Evolutionary conservation across 73 alveolate genomes (phyloP), one percentile per base, ranked within the genome.

Genomic region (Breviolum minutum): DNA sequence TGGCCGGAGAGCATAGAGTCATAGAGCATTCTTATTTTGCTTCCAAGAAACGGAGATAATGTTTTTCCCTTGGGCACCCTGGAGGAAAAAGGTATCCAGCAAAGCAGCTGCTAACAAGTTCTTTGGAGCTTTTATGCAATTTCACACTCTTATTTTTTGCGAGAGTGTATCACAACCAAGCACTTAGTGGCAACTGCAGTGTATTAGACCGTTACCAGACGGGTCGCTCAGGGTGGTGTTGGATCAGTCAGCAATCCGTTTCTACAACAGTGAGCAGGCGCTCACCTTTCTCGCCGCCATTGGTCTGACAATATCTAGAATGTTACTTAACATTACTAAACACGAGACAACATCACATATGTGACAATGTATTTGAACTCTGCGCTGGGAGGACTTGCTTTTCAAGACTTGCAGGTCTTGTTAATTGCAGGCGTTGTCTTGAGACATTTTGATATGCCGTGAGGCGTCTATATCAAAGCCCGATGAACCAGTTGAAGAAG

Each of bases 191-290:
- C 17, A 68, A 14, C 24, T 68, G 77, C 2, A 2, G 24, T 14
- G 77, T 22, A 40, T 40, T 40, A 40, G 54, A 68, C 77, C 4
- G 77, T 17, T 32, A 24, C 40, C 32, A 24, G 16, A 9, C n/a
- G 20, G n/a, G 83, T 73, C 14, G 29, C 94, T 22, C 29, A 86
- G 94, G 94, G 94, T n/a, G n/a, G 94, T 86, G 76, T 26, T 86
- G 94, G 94, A 86, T 29, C 94, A 86, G 94, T 63, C 94, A 13
- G 94, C 94, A 22, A 63, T 86, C 70, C 94, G 94, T 79, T 86
- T 86, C 94, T 86, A 86, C 54, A 63, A 62, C 63, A 86, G 79
- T 86, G 94, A 86, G 94, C 94, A 86, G 94, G 94, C 63, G 80
- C 29, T 17, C 29, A 26, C 60, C 87, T 19, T 30, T 17, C 32